Percentiles rank a stretch among this genome's conserved stretches.
phyloP scores from a whole-genome alignment of 495 filamentous ascomycete species.

The Talaromyces nanjingensis region DNA sequence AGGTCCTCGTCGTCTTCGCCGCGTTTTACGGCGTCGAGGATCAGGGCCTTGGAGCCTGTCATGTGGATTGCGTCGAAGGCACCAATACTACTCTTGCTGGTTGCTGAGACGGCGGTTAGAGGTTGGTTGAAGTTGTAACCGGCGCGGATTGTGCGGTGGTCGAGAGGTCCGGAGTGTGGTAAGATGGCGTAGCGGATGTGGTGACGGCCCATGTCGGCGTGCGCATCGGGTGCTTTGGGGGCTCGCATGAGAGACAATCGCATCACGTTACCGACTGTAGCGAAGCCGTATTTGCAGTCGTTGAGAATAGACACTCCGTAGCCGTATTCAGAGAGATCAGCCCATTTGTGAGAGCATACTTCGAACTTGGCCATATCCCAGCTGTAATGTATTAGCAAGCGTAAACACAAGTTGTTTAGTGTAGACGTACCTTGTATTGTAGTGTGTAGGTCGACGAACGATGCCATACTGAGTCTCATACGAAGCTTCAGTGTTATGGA shows the following conservation, averaged over 20 bases:
- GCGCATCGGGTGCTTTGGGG: constrained; percentile 92
- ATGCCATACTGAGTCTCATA: constrained; percentile 95
- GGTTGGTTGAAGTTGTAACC: constrained; percentile 89
- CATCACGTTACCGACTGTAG: constrained; percentile 86
- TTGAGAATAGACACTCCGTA: constrained; percentile 94
- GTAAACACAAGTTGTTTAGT: constrained; percentile 1
- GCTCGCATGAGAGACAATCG: constrained; percentile 80
- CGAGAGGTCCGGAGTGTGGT: constrained; percentile 68
- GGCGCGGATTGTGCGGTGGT: constrained; percentile 67
- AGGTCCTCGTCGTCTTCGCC: constrained; percentile 95
- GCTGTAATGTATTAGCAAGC: constrained; percentile 24
- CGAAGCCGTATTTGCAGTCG: constrained; percentile 95
- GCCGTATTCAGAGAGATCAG: constrained; percentile 86
- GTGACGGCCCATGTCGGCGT: constrained; percentile 95
- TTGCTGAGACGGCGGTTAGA: constrained; percentile 41
- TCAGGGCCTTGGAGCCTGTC: constrained; percentile 49
- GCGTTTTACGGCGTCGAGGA: constrained; percentile 82
- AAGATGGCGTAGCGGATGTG: constrained; percentile 85
- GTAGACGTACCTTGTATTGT: constrained; percentile 65
- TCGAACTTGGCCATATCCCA: constrained; percentile 99
- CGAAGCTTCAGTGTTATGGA: constrained; percentile 86
- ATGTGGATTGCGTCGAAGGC: constrained; percentile 48
- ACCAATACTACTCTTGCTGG: constrained; percentile 10
- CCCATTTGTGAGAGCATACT: constrained; percentile 95
- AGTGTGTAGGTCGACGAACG: constrained; percentile 82